Conservation (phyloP, 1,284 basidiomycete species). For the Marasmius sp. region DNA sequence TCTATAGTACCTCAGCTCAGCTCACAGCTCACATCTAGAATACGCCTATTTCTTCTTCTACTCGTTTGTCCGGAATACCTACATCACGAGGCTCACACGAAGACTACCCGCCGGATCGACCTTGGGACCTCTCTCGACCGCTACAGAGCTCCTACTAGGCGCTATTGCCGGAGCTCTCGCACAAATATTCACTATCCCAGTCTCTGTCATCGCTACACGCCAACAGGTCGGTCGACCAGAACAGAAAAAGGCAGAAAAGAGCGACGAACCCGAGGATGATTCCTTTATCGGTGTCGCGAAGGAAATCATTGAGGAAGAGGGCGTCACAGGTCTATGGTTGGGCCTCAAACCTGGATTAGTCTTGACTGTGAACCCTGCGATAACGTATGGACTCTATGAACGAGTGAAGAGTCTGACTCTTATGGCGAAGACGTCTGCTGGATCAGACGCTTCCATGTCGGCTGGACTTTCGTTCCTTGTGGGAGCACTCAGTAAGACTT, state of each 20-base stretch:
- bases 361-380: slow-evolving; percentile 95
- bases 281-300: slow-evolving; percentile 79
- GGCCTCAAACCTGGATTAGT: slow-evolving; percentile 93
- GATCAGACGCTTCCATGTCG: slow-evolving; percentile 60
- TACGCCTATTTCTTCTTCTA: slow-evolving; percentile 99
- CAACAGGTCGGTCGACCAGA: slow-evolving; percentile 79
- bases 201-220: slow-evolving; percentile 95
- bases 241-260: slow-evolving; percentile 4
- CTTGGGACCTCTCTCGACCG: slow-evolving; percentile 67
- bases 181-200: slow-evolving; percentile 98
- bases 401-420: slow-evolving; percentile 78
- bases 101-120: slow-evolving; percentile 59
- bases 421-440: slow-evolving; percentile 50
- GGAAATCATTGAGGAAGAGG: slow-evolving; percentile 92
- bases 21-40: slow-evolving; percentile 52
- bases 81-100: slow-evolving; percentile 67
- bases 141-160: slow-evolving; percentile 84
- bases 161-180: slow-evolving; percentile 93
- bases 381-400: slow-evolving; percentile 97
- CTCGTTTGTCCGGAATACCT: slow-evolving; percentile 83
- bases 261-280: slow-evolving; percentile 42
- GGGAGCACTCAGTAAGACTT: slow-evolving; percentile 93
- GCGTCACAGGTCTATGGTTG: slow-evolving; percentile 90
- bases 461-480: slow-evolving; percentile 84
- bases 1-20: background rate